Conservation (phyloP, 805 yeast genomes). For the Barnettozyma pratensis region DNA sequence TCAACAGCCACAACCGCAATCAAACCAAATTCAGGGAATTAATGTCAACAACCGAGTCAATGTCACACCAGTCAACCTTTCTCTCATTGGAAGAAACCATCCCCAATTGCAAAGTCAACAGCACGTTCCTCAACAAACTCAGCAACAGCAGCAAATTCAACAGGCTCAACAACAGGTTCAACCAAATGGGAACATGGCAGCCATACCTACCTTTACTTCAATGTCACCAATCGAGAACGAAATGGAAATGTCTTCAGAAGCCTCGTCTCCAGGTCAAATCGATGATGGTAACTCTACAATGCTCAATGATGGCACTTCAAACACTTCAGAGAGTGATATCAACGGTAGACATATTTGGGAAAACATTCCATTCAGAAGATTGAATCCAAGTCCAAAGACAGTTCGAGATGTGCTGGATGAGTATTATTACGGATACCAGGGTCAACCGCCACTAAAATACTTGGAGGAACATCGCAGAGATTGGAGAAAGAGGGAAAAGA, state of each 20-base stretch:
- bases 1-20: background rate
- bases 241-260: background rate
- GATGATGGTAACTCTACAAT: slow-evolving; percentile 5
- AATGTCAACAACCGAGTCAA: background rate
- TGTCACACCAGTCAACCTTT: background rate
- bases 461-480: slow-evolving; percentile 23
- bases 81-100: background rate
- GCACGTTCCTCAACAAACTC: background rate
- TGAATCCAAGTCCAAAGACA: slow-evolving; percentile 22
- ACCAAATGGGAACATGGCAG: background rate
- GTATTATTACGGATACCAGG: slow-evolving; percentile 23
- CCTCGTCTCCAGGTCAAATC: slow-evolving; percentile 4
- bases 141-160: slow-evolving; percentile 2
- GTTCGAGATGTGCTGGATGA: slow-evolving; percentile 26
- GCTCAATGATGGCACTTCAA: background rate
- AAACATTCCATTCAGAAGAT: slow-evolving; percentile 13
- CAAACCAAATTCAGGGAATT: background rate
- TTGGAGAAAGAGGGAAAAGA: slow-evolving; percentile 26
- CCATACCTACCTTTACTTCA: slow-evolving; percentile 5
- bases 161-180: slow-evolving; percentile 2
- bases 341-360: slow-evolving; percentile 18
- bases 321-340: slow-evolving; percentile 7
- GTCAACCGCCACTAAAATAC: slow-evolving; percentile 25
- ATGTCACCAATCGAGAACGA: slow-evolving; percentile 8
- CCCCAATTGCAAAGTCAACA: background rate